Evolutionary conservation across 257 asterid species (phyloP).

Genomic region (Galeopsis tetrahit): DNA sequence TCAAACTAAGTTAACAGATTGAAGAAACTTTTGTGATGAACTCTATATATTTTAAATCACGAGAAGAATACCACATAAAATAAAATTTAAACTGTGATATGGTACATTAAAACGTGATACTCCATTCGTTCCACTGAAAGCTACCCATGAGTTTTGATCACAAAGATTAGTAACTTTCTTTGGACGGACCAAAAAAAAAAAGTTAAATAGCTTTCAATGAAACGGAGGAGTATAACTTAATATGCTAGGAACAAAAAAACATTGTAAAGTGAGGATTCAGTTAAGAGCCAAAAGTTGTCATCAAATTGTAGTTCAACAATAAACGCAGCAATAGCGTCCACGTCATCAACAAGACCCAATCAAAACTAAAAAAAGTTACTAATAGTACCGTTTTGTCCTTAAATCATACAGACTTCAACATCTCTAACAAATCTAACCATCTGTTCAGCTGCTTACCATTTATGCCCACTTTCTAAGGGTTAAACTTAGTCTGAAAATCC

Average conservation of each 20-base stretch:
- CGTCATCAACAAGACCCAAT: background rate
- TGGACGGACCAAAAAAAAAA: too few relatives aligned
- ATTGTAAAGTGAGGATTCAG: background rate
- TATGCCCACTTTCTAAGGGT: slow-evolving; percentile 34
- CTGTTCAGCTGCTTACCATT: slow-evolving; percentile 13
- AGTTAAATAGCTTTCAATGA: too few relatives aligned
- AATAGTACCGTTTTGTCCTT: slow-evolving; percentile 9
- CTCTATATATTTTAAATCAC: too few relatives aligned
- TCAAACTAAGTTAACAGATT: too few relatives aligned
- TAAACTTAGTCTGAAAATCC: slow-evolving; percentile 45
- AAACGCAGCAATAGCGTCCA: slow-evolving; percentile 15
- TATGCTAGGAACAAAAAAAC: background rate
- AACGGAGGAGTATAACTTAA: too few relatives aligned
- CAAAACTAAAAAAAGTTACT: slow-evolving; percentile 27
- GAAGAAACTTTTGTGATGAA: too few relatives aligned
- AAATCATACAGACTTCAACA: slow-evolving; percentile 15
- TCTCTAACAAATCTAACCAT: slow-evolving; percentile 20
- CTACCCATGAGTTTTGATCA: too few relatives aligned
- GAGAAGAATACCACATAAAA: too few relatives aligned
- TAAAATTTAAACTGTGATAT: too few relatives aligned
- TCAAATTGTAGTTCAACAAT: background rate
- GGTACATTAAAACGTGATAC: too few relatives aligned
- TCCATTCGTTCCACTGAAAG: too few relatives aligned
- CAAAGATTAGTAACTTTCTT: too few relatives aligned
- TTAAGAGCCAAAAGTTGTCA: background rate